Evolutionary conservation across 768 basidiomycete species (phyloP), one percentile per base, ranked within the genome.

Genomic region (Boletus sp.): DNA sequence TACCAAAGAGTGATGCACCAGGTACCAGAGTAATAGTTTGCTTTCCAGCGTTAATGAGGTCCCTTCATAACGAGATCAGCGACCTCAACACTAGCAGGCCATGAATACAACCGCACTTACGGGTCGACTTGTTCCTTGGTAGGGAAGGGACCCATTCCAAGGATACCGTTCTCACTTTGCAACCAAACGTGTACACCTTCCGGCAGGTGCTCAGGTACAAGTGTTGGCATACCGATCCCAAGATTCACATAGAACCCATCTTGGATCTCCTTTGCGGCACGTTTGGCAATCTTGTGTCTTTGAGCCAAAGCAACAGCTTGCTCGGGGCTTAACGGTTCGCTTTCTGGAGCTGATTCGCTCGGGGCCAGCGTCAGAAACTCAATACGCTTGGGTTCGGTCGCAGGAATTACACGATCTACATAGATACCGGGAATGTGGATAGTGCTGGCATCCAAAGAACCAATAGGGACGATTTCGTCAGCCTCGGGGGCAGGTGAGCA

Each of bases 11-110:
- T 5, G 94, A 88, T 29, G 93, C 91, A 25, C 95, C 95, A 23
- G 93, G 93, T 23, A 97, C 77, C 10, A 98, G 79, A 6, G 95
- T 97, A 45, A 97, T 83, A 6, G 93, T 94, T 73, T 96, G 93
- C 70, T 97, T 97, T 21, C 93, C 93, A 38, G 93, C 94, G 61
- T 97, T 97, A 64, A 96, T 90, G 59, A 95, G 81, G 70, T 97
- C 93, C 37, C 90, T 91, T 60, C 8, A 56, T 21, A 35, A 25
- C 38, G 37, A 41, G 19, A 42, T 59, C 37, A 54, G 53, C 59
- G 6, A 55, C 10, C 25, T 1, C 21, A 34, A n/a, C 15, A 30
- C 15, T 32, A 60, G 9, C 19, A 29, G 17, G 19, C 25, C 2
- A 49, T 45, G n/a, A 15, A 29, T 41, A 38, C n/a, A 38, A 52